Base-by-base conservation (phyloP, 768 basidiomycete genomes). In the Phylloporus rhodoxanthus region DNA sequence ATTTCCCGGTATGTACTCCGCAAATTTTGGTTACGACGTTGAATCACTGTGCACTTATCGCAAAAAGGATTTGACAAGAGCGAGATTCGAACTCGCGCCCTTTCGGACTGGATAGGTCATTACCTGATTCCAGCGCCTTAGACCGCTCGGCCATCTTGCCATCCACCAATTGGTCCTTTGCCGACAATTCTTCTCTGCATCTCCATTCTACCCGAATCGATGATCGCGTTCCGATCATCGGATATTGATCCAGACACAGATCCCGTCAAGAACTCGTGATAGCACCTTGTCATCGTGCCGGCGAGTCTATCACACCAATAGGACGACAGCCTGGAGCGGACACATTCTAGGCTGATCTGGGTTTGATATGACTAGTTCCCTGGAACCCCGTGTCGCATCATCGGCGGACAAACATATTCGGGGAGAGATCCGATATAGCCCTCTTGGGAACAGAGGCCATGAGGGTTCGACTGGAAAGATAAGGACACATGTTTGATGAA, bases 101-200 rank as follows among this genome's bases (percentile, higher is more conserved):
- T 61, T 67, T 63, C 54, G 54, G 59, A 61, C 59, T 57, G 55
- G 59, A 61, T 61, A 56, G 42, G 38, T 20, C 13, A 21, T 3
- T 28, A 47, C 74, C 73, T 74, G 71, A 73, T 70, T 77, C 76
- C 74, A 72, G 75, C 75, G 74, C 76, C 76, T 78, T 77, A 70
- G 75, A 77, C 75, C 75, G 73, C 75, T 77, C 76, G 75, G 75
- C 75, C 76, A 76, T 75, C 69, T 61, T 66, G 66, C 66, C 64
- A 15, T 8, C 15, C 3, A 36, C 1, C 1, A 2, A 36, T 2
- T 8, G 8, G 2, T n/a, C 8, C n/a, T 17, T 36, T 4, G 8
- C 19, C 17, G 34, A 19, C 20, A 38, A 2, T 13, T 30, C 13
- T 30, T 11, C 29, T 30, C 4, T 29, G 8, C 28, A 11, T 29